Evolutionary conservation across 2,329 filamentous ascomycete species (phyloP).

Genomic region (Periconia sp.): DNA sequence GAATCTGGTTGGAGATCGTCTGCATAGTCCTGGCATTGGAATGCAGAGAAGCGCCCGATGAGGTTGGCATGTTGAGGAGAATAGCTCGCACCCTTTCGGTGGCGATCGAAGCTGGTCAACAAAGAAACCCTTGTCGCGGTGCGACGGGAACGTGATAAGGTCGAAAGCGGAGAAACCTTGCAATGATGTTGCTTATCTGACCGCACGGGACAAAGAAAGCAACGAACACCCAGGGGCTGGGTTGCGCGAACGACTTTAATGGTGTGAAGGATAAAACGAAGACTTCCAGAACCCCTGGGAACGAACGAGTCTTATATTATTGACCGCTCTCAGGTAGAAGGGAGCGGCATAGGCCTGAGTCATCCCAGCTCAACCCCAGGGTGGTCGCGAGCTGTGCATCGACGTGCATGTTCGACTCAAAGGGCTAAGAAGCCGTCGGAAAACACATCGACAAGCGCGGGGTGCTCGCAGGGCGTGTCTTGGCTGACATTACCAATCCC

Average conservation of each 20-base stretch:
- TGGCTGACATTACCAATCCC: background rate
- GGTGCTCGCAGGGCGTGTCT: slow-evolving; percentile 1
- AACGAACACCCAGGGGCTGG: too few species aligned
- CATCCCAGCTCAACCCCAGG: slow-evolving; percentile 2
- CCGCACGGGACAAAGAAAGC: too few species aligned
- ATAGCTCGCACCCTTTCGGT: slow-evolving; percentile 17
- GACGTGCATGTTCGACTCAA: slow-evolving; percentile 3
- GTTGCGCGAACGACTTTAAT: too few species aligned
- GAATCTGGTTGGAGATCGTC: slow-evolving; percentile 38
- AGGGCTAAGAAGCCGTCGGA: slow-evolving; percentile 4
- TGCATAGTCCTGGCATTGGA: slow-evolving; percentile 38
- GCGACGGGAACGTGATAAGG: slow-evolving; percentile 2
- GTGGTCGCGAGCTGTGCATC: background rate
- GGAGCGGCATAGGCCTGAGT: slow-evolving; percentile 2
- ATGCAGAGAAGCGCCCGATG: slow-evolving; percentile 25
- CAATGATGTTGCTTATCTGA: too few species aligned
- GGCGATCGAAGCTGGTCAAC: too few species aligned
- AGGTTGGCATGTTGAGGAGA: slow-evolving; percentile 28
- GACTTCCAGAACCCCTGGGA: too few species aligned
- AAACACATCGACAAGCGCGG: background rate
- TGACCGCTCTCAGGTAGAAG: slow-evolving; percentile 13
- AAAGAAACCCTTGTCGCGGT: too few species aligned
- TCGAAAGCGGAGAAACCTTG: too few species aligned
- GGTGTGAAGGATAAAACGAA: too few species aligned
- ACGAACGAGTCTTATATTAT: too few species aligned